Evolutionary conservation across 108 stramenopile species (phyloP).

Genomic region (Nitzschia sp.): DNA sequence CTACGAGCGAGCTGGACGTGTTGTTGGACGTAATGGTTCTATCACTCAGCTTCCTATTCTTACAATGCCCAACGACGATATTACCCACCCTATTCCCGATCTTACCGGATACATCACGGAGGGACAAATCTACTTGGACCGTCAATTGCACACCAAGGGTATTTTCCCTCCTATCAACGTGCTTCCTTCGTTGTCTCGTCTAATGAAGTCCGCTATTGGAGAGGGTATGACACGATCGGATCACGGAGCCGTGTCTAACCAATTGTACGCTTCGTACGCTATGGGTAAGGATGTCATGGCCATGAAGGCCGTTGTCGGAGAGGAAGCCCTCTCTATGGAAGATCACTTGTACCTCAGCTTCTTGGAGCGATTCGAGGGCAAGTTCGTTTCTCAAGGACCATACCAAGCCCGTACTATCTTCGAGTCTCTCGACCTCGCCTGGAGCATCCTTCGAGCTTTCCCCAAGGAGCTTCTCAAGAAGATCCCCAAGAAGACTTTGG

Average conservation of each 20-base stretch:
- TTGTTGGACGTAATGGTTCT: constrained; percentile 96
- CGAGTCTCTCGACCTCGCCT: constrained; percentile 98
- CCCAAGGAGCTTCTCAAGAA: constrained; percentile 99
- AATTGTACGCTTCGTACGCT: constrained; percentile 98
- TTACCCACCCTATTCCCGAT: constrained; percentile 99
- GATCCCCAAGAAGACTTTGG: constrained; percentile 97
- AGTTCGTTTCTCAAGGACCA: constrained; percentile 97
- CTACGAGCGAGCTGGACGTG: constrained; percentile 99
- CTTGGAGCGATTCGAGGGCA: constrained; percentile 97
- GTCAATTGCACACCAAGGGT: constrained; percentile 97
- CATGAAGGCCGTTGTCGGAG: constrained; percentile 99
- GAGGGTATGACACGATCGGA: constrained; percentile 98
- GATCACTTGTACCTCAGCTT: constrained; percentile 99
- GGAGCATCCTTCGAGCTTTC: constrained; percentile 98
- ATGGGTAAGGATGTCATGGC: constrained; percentile 99
- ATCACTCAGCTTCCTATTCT: constrained; percentile 99
- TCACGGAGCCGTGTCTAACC: constrained; percentile 98
- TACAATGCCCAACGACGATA: constrained; percentile 99
- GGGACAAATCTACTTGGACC: constrained; percentile 98
- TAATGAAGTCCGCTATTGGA: constrained; percentile 99
- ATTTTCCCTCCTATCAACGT: constrained; percentile 99
- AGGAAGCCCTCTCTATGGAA: constrained; percentile 98
- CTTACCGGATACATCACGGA: constrained; percentile 99
- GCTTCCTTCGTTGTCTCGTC: constrained; percentile 95
- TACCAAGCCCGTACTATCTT: constrained; percentile 98